Percentiles rank a stretch among this genome's conserved stretches.
Conservation (phyloP, 164 flowering plant genomes). For the Sextonia rubra region DNA sequence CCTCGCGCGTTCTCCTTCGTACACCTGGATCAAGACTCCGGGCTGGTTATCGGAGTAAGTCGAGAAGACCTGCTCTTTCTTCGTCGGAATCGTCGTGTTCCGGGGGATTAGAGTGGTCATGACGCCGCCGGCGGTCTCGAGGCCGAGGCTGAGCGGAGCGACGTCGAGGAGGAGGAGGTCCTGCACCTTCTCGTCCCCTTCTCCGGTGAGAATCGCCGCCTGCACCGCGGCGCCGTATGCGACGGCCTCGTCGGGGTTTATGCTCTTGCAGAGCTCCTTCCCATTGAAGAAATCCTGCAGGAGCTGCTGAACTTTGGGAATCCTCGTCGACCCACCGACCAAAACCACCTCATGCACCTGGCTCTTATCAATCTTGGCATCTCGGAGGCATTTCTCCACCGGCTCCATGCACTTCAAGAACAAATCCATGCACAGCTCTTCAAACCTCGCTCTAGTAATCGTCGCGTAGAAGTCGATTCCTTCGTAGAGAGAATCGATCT, state of each 20-base stretch:
- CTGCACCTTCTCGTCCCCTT: conserved; percentile 66
- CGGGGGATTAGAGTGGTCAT: conserved; percentile 29
- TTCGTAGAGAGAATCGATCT: conserved; percentile 63
- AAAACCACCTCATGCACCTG: conserved; percentile 50
- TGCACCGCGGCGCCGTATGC: conserved; percentile 83
- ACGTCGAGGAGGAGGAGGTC: conserved; percentile 54
- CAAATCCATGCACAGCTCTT: conserved; percentile 58
- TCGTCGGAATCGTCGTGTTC: conserved; percentile 39
- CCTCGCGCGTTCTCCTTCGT: conserved; percentile 40
- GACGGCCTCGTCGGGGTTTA: conserved; percentile 85
- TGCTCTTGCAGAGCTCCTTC: conserved; percentile 67
- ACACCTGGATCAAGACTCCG: conserved; percentile 33
- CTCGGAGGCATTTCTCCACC: conserved; percentile 68
- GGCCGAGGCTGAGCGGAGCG: conserved; percentile 25
- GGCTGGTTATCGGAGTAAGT: conserved; percentile 41
- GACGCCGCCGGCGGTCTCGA: conserved; percentile 31
- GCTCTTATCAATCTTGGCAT: conserved; percentile 70
- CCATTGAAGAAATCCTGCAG: conserved; percentile 71
- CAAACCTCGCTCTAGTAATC: conserved; percentile 57
- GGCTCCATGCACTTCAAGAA: conserved; percentile 69
- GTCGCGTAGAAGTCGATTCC: conserved; percentile 64
- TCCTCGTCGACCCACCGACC: conserved; percentile 65
- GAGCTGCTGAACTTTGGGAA: conserved; percentile 65
- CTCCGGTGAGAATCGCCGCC: conserved; percentile 66
- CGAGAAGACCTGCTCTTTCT: conserved; percentile 32